phyloP scores from a whole-genome alignment of 169 alveolate species.

The Cryptosporidium parvum region DNA sequence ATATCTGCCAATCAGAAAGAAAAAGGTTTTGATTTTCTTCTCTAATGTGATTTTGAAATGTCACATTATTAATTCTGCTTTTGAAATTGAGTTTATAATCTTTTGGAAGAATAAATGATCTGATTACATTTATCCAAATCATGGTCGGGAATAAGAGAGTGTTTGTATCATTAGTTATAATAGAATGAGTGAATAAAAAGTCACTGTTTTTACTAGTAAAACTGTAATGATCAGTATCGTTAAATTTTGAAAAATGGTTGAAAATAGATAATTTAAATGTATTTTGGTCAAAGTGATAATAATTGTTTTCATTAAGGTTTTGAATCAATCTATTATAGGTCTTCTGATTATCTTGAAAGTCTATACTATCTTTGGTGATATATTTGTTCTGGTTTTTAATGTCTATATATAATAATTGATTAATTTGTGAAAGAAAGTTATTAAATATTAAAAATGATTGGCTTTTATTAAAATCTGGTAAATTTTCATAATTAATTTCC shows the following conservation, averaged over 20 bases:
- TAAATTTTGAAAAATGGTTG: background rate
- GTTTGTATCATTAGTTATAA: background rate
- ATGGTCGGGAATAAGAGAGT: background rate
- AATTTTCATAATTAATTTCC: constrained; percentile 1
- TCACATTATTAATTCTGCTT: constrained; percentile 35
- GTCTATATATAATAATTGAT: background rate
- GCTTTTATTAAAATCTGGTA: background rate
- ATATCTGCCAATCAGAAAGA: constrained; percentile 41
- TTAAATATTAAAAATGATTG: background rate
- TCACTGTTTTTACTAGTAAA: background rate
- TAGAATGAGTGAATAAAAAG: background rate
- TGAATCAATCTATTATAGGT: constrained; percentile 10
- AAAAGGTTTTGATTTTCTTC: background rate
- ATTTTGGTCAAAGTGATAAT: background rate
- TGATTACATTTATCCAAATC: constrained; percentile 4
- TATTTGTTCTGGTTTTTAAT: constrained; percentile 25
- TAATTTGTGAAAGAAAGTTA: constrained; percentile 15
- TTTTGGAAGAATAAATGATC: background rate
- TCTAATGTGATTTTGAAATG: constrained; percentile 3
- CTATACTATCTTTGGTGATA: constrained; percentile 4
- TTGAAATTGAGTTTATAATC: constrained; percentile 15
- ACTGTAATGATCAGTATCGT: background rate
- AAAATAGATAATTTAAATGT: background rate
- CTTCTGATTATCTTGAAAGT: background rate
- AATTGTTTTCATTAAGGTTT: constrained; percentile 9